phyloP scores from a whole-genome alignment of 169 alveolate species.

The Gregarina niphandrodes region DNA sequence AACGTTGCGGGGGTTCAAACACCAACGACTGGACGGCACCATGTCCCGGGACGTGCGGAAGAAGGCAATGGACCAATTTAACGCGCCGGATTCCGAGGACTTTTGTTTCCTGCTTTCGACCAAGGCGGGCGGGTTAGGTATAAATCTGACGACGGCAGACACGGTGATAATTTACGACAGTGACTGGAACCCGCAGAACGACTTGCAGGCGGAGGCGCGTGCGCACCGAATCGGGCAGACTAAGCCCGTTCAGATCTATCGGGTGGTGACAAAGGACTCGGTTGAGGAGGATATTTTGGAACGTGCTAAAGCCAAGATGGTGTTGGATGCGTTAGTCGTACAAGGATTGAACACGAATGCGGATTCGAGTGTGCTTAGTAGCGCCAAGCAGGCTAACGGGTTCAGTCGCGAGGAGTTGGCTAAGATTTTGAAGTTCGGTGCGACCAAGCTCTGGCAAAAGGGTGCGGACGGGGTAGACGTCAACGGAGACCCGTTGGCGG shows the following conservation, averaged over 20 bases:
- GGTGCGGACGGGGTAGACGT: conserved; percentile 13
- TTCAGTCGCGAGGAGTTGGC: conserved; percentile 61
- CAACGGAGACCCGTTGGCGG: conserved; percentile 13
- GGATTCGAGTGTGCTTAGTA: neutral
- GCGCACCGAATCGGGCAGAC: conserved; percentile 97
- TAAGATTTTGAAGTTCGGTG: conserved; percentile 58
- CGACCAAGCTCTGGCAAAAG: conserved; percentile 54
- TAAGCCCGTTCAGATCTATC: conserved; percentile 73
- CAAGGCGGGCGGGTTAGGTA: conserved; percentile 83
- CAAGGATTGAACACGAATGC: conserved; percentile 17
- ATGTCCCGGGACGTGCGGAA: conserved; percentile 85
- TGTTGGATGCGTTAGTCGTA: conserved; percentile 63
- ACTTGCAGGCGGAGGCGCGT: conserved; percentile 91
- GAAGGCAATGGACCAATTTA: conserved; percentile 77
- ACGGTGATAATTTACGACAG: conserved; percentile 81
- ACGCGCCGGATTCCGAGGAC: conserved; percentile 64
- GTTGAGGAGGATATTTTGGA: conserved; percentile 89
- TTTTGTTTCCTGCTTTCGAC: conserved; percentile 86
- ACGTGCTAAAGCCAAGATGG: conserved; percentile 87
- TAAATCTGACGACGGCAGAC: conserved; percentile 78
- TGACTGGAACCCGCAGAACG: conserved; percentile 86
- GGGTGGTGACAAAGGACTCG: conserved; percentile 81
- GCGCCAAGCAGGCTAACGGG: neutral
- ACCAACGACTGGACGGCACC: conserved; percentile 91
- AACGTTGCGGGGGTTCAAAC: conserved; percentile 65